Evolutionary conservation across 108 stramenopile genomes (phyloP).

Genomic region (Asterionellopsis glacialis): DNA sequence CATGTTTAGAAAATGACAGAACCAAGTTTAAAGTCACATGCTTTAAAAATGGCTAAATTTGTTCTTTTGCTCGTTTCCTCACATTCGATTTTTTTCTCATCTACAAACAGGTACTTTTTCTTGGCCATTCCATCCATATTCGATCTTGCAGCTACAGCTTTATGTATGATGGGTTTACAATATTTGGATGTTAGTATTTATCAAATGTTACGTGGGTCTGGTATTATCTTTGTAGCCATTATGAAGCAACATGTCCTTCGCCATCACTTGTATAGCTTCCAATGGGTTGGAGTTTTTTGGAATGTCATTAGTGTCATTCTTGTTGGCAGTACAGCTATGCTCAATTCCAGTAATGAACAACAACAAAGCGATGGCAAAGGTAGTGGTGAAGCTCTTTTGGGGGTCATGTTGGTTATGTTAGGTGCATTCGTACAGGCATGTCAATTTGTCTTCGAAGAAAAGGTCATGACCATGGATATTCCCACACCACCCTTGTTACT

Average conservation of each 20-base stretch:
- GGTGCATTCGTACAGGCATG: slow-evolving; percentile 89
- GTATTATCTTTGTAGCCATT: slow-evolving; percentile 89
- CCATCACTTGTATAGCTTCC: slow-evolving; percentile 63
- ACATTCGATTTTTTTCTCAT: no score
- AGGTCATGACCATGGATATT: slow-evolving; percentile 84
- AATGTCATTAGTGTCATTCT: slow-evolving; percentile 80
- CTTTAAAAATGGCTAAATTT: slow-evolving; percentile 5
- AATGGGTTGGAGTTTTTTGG: slow-evolving; percentile 86
- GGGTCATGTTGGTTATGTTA: slow-evolving; percentile 69
- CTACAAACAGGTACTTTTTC: slow-evolving; percentile 83
- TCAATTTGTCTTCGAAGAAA: slow-evolving; percentile 91
- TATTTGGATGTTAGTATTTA: slow-evolving; percentile 85
- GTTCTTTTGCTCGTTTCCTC: no score
- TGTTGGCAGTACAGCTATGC: slow-evolving; percentile 73
- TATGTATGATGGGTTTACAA: slow-evolving; percentile 88
- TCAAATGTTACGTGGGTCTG: slow-evolving; percentile 83
- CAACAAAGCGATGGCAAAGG: neutral
- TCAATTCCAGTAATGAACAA: slow-evolving; percentile 22
- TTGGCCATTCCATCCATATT: slow-evolving; percentile 80
- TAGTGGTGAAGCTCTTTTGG: slow-evolving; percentile 53
- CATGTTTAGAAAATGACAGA: no score
- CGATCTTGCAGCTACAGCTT: slow-evolving; percentile 82
- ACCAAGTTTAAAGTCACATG: no score
- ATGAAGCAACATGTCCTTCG: slow-evolving; percentile 83
- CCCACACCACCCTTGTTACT: slow-evolving; percentile 76